Evolutionary conservation across 1,284 basidiomycete species (phyloP).

Genomic region (Sphagnurus paluster): DNA sequence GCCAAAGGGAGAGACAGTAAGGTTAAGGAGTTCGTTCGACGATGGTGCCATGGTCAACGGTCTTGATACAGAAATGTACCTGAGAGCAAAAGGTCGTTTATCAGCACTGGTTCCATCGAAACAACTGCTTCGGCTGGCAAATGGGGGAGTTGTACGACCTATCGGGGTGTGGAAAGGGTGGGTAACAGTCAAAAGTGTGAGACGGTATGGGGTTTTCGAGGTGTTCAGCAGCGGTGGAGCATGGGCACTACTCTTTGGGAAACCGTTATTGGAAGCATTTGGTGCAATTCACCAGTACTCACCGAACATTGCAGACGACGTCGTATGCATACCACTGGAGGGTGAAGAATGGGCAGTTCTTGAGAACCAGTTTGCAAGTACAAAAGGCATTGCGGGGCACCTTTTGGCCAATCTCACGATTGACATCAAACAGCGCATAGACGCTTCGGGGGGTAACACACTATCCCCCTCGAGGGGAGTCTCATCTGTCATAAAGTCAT

Average conservation of each 20-base stretch:
- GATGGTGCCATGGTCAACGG: slow-evolving; percentile 9
- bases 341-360: not conserved
- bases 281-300: slow-evolving; percentile 28
- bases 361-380: slow-evolving; percentile 3
- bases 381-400: slow-evolving; percentile 1
- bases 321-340: slow-evolving; percentile 1
- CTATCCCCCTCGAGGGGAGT: slow-evolving; percentile 1
- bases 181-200: slow-evolving; percentile 16
- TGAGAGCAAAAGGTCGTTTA: not conserved
- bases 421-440: slow-evolving; percentile 20
- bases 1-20: slow-evolving; percentile 14
- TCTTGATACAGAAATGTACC: not conserved
- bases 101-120: slow-evolving; percentile 10
- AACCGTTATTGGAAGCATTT: slow-evolving; percentile 29
- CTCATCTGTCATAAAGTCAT: not conserved
- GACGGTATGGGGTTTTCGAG: slow-evolving; percentile 26
- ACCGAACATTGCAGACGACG: slow-evolving; percentile 19
- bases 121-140: slow-evolving; percentile 26
- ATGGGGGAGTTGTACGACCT: slow-evolving; percentile 26
- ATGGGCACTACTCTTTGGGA: slow-evolving; percentile 34
- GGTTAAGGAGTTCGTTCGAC: slow-evolving; percentile 11
- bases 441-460: not conserved
- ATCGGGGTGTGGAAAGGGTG: slow-evolving; percentile 25
- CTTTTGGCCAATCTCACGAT: slow-evolving; percentile 9
- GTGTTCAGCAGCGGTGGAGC: slow-evolving; percentile 31